Evolutionary conservation across 805 yeast genomes (phyloP).

Genomic region (Hanseniaspora hatyaiensis): DNA sequence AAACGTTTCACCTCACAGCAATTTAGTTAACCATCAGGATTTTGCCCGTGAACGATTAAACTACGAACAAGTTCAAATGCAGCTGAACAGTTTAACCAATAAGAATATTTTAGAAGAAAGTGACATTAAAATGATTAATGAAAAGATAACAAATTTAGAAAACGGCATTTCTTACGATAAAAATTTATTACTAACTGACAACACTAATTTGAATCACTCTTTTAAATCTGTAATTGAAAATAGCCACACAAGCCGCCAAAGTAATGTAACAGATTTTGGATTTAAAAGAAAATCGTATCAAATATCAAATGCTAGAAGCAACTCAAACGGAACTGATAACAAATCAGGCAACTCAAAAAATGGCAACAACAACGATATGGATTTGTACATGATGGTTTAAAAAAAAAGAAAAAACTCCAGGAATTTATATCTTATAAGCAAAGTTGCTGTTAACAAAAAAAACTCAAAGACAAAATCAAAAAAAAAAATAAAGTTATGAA

Average conservation of each 20-base stretch:
- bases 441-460: too few relatives aligned
- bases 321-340: not conserved
- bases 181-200: too few relatives aligned
- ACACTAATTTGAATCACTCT: not conserved
- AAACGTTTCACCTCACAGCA: slow-evolving; percentile 6
- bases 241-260: too few relatives aligned
- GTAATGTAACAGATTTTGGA: too few relatives aligned
- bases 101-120: not conserved
- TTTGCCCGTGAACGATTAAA: not conserved
- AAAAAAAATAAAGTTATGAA: too few relatives aligned
- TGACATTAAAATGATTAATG: not conserved
- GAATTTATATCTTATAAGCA: too few relatives aligned
- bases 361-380: not conserved
- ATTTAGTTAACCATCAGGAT: not conserved
- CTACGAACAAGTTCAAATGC: slow-evolving; percentile 4
- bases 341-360: not conserved
- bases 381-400: slow-evolving; percentile 3
- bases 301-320: not conserved
- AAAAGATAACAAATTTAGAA: too few relatives aligned
- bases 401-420: not conserved
- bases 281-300: not conserved
- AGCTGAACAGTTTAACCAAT: not conserved
- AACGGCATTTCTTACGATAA: too few relatives aligned
- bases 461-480: too few relatives aligned
- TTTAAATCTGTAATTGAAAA: not conserved